These are phyloP conservation scores for Cytospora piceicola DNA, from an alignment of 2,329 filamentous ascomycete genomes.

Conservation along the genomic window DNA sequence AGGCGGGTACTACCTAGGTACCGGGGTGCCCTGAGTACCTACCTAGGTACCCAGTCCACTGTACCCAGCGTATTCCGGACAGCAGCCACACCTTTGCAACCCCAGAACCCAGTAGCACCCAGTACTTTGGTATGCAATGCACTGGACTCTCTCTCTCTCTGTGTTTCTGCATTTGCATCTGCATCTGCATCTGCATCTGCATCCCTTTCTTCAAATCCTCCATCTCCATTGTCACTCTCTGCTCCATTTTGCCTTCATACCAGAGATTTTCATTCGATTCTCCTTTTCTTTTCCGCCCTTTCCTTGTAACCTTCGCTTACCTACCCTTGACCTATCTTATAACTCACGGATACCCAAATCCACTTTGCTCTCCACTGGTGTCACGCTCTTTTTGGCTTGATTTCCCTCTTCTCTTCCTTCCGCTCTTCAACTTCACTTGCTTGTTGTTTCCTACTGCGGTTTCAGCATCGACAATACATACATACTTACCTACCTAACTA, in stretches of 20 bases:
- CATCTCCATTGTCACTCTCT: conserved; percentile 29
- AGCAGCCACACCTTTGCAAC: conserved; percentile 24
- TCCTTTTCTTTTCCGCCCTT: conserved; percentile 23
- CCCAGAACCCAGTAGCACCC: conserved; percentile 16
- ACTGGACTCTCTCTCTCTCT: neutral
- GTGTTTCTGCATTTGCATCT: neutral
- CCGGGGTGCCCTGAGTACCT: too few relatives aligned
- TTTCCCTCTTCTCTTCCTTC: conserved; percentile 25
- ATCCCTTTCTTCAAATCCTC: conserved; percentile 27
- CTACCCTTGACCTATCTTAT: conserved; percentile 18
- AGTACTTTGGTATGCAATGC: conserved; percentile 1
- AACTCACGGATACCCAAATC: conserved; percentile 27
- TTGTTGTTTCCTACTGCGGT: conserved; percentile 27
- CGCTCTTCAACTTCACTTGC: conserved; percentile 12
- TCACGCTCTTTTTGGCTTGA: conserved; percentile 26
- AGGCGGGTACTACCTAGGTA: too few relatives aligned
- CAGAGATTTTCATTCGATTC: conserved; percentile 24
- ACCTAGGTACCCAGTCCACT: too few relatives aligned
- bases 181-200: conserved; percentile 8
- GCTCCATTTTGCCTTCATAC: conserved; percentile 25
- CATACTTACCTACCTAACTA: conserved; percentile 16
- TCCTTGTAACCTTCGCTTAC: conserved; percentile 25
- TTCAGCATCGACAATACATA: conserved; percentile 23
- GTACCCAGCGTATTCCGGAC: conserved; percentile 9
- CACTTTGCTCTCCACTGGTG: conserved; percentile 27